Evolutionary conservation across 768 basidiomycete genomes (phyloP).

Genomic region (Boletus huronensis): DNA sequence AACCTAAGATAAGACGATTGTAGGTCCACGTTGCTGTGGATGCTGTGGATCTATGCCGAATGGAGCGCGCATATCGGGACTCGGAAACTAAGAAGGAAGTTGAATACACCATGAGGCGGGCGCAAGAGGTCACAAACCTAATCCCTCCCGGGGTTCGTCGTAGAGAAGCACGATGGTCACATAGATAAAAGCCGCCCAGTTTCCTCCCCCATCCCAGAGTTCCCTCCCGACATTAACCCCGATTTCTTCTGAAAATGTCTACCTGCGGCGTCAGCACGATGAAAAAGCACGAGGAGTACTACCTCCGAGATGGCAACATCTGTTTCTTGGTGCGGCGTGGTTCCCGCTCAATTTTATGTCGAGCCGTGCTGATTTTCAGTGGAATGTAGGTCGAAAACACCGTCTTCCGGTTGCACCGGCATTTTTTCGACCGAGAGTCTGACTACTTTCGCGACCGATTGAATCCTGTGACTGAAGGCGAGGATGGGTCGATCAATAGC

Average conservation of each 20-base stretch:
- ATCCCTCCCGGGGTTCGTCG: not conserved
- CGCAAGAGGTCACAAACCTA: not conserved
- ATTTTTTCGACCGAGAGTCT: conserved; percentile 39
- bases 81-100: conserved; percentile 1
- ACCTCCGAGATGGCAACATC: conserved; percentile 52
- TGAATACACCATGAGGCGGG: conserved; percentile 6
- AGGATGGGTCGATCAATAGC: not conserved
- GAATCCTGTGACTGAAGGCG: not conserved
- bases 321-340: conserved; percentile 45
- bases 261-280: conserved; percentile 15
- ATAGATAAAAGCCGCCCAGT: conserved; percentile 13
- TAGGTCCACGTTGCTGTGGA: conserved; percentile 25
- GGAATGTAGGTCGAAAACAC: conserved; percentile 32
- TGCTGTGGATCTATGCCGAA: not conserved
- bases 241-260: not conserved
- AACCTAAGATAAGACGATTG: conserved; percentile 15
- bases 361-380: not conserved
- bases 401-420: conserved; percentile 33
- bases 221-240: not conserved
- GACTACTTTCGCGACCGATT: conserved; percentile 29
- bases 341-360: not conserved
- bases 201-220: not conserved
- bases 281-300: conserved; percentile 38
- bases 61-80: not conserved
- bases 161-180: not conserved